Evolutionary conservation across 2,329 filamentous ascomycete species (phyloP).

Genomic region (Arthrobotrys sphaeroides): DNA sequence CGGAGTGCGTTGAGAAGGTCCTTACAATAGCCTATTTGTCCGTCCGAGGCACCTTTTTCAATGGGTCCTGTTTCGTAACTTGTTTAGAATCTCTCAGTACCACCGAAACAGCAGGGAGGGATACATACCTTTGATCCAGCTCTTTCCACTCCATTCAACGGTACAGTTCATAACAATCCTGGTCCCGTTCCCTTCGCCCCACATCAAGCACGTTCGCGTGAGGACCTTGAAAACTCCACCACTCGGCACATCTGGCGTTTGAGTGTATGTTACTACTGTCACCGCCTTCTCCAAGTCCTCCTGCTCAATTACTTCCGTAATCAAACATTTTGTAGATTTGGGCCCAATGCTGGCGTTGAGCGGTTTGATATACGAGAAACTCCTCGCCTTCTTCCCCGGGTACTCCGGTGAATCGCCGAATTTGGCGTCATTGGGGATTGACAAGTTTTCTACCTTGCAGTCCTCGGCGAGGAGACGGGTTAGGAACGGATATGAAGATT

Average conservation of each 20-base stretch:
- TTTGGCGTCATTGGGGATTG: constrained; percentile 68
- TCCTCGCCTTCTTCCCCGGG: constrained; percentile 76
- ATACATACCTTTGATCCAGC: constrained; percentile 86
- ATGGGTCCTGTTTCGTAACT: constrained; percentile 75
- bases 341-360: constrained; percentile 84
- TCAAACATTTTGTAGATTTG: constrained; percentile 92
- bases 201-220: constrained; percentile 92
- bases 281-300: constrained; percentile 88
- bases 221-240: constrained; percentile 91
- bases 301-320: constrained; percentile 81
- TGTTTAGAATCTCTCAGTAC: constrained; percentile 52
- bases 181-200: constrained; percentile 72
- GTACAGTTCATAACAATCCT: constrained; percentile 86
- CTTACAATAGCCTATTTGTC: constrained; percentile 83
- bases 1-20: constrained; percentile 80
- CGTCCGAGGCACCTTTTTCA: constrained; percentile 92
- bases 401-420: constrained; percentile 71
- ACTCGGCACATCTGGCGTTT: constrained; percentile 93
- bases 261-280: constrained; percentile 81
- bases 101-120: neutral
- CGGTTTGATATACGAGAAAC: constrained; percentile 90
- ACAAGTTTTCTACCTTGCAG: constrained; percentile 87
- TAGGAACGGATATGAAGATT: constrained; percentile 81
- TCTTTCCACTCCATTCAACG: constrained; percentile 97
- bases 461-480: constrained; percentile 84